phyloP scores from a whole-genome alignment of 768 basidiomycete genomes.

The Tulasnella sp. region DNA sequence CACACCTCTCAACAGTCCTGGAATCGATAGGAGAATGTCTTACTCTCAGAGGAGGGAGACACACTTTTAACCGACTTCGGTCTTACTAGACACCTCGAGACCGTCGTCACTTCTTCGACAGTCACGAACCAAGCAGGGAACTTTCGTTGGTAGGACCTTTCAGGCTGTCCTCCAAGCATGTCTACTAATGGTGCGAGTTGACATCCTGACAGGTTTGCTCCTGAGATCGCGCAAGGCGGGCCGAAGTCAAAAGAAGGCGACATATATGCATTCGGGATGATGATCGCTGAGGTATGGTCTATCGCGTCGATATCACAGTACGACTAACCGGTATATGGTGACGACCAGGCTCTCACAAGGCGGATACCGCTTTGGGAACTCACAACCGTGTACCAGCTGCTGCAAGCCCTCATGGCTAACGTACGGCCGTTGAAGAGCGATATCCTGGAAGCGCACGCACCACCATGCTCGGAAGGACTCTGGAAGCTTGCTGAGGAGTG shows the following conservation, averaged over 20 bases:
- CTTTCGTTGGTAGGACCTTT: background rate
- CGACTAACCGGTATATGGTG: background rate
- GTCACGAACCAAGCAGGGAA: background rate
- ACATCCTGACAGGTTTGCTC: background rate
- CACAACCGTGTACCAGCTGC: background rate
- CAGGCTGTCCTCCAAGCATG: background rate
- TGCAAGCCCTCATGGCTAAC: background rate
- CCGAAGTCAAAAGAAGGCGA: background rate
- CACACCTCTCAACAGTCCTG: background rate
- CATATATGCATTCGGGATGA: slow-evolving; percentile 3
- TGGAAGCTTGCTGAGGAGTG: background rate
- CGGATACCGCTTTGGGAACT: background rate
- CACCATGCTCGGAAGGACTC: background rate
- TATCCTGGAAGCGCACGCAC: background rate
- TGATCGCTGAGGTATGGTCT: background rate
- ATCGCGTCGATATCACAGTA: background rate
- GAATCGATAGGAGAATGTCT: background rate
- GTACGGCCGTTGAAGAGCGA: background rate
- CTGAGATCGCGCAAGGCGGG: background rate
- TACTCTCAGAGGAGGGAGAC: background rate
- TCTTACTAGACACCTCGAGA: background rate
- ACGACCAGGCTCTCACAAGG: background rate
- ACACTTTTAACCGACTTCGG: slow-evolving; percentile 4
- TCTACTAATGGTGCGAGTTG: background rate
- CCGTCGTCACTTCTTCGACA: background rate